Evolutionary conservation across 306 rosid species (phyloP).

Genomic region (Castanea mollissima): DNA sequence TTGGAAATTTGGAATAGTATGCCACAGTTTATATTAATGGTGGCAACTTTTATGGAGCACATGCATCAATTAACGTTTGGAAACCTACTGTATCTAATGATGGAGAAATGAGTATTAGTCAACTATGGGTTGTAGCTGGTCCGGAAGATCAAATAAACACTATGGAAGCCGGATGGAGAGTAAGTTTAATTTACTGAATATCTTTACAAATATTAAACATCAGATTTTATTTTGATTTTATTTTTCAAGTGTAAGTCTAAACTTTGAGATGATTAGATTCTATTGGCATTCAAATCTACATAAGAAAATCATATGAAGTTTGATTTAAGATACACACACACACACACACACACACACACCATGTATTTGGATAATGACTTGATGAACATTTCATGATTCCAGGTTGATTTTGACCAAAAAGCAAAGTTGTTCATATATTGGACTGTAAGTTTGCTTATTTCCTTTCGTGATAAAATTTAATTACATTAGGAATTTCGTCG

Average conservation of each 20-base stretch:
- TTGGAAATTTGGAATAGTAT: background rate
- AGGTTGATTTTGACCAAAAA: background rate
- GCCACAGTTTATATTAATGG: background rate
- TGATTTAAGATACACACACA: background rate
- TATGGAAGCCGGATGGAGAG: constrained; percentile 29
- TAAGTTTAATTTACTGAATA: background rate
- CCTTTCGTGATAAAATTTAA: background rate
- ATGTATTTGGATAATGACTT: background rate
- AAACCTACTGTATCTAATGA: background rate
- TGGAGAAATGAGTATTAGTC: constrained; percentile 12
- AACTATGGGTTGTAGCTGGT: constrained; percentile 18
- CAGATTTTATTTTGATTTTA: too few relatives aligned
- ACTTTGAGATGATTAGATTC: too few relatives aligned
- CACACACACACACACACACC: background rate
- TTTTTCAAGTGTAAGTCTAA: too few relatives aligned
- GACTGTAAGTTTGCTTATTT: constrained; percentile 20
- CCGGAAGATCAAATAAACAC: background rate
- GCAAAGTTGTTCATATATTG: constrained; percentile 16
- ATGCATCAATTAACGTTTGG: constrained; percentile 18
- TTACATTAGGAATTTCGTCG: too few relatives aligned
- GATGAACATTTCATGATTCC: background rate
- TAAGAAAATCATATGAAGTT: too few relatives aligned
- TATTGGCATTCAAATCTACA: background rate
- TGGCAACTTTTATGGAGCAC: constrained; percentile 17
- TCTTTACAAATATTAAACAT: background rate